A percentile compares a stretch with the other conserved stretches of the same genome.
phyloP scores from a whole-genome alignment of 2,329 filamentous ascomycete genomes.

The Aspergillus terreus region DNA sequence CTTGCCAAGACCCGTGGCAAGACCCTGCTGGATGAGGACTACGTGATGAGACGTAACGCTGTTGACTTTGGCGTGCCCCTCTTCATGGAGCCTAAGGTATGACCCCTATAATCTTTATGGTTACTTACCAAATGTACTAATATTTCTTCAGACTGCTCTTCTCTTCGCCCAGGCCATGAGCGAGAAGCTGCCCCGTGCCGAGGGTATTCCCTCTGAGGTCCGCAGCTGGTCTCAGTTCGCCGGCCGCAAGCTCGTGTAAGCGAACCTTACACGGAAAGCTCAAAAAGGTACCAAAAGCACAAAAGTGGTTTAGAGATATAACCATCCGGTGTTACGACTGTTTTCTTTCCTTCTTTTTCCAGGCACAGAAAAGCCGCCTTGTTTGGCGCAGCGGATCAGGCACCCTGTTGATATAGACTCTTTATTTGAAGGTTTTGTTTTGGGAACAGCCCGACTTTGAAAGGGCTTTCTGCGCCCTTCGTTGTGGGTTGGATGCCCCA shows the following conservation, averaged over 20 bases:
- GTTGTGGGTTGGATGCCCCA: neutral
- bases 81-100: slow-evolving; percentile 97
- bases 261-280: neutral
- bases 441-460: slow-evolving; percentile 4
- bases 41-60: slow-evolving; percentile 96
- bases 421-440: slow-evolving; percentile 15
- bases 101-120: slow-evolving; percentile 22
- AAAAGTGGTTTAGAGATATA: slow-evolving; percentile 21
- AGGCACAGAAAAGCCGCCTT: slow-evolving; percentile 17
- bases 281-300: neutral
- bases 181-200: slow-evolving; percentile 84
- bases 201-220: slow-evolving; percentile 88
- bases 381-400: slow-evolving; percentile 25
- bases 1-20: slow-evolving; percentile 78
- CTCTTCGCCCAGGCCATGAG: slow-evolving; percentile 97
- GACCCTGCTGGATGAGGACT: slow-evolving; percentile 86
- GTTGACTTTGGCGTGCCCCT: slow-evolving; percentile 97
- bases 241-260: slow-evolving; percentile 58
- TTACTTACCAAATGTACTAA: slow-evolving; percentile 22
- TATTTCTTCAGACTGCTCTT: slow-evolving; percentile 69
- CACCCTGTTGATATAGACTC: slow-evolving; percentile 29
- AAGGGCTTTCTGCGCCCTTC: slow-evolving; percentile 9
- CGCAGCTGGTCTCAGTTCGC: slow-evolving; percentile 94
- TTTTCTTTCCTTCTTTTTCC: slow-evolving; percentile 6
- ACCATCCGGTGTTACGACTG: slow-evolving; percentile 12